Conservation (phyloP, 495 filamentous ascomycete species). For the Thozetella sp. region DNA sequence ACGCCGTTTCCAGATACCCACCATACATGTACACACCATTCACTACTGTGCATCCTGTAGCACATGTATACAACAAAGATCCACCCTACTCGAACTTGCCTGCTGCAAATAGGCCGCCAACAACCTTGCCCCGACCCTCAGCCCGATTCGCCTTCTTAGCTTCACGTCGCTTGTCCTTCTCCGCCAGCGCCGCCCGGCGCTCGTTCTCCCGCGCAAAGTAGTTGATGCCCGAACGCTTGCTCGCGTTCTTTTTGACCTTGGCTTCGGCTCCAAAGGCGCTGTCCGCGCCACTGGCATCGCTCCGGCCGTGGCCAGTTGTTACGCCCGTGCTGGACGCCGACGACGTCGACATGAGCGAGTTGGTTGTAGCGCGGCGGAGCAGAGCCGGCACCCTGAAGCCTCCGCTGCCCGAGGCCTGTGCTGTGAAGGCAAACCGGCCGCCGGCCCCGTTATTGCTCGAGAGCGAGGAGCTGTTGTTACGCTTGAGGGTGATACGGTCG, state of each 20-base stretch:
- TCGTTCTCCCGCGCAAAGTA: constrained; percentile 80
- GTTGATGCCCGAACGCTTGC: constrained; percentile 65
- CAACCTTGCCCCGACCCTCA: constrained; percentile 45
- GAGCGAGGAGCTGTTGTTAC: constrained; percentile 49
- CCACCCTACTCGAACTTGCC: constrained; percentile 50
- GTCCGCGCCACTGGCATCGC: constrained; percentile 32
- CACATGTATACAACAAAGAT: too few species aligned
- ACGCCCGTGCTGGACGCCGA: constrained; percentile 20
- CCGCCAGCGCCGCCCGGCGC: constrained; percentile 57
- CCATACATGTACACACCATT: too few species aligned
- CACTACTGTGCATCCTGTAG: too few species aligned
- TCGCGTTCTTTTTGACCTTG: constrained; percentile 70
- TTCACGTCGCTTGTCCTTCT: constrained; percentile 63
- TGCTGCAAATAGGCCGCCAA: constrained; percentile 53
- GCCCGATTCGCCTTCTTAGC: constrained; percentile 69
- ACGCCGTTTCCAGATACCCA: too few species aligned
- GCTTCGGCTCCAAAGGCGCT: constrained; percentile 39
- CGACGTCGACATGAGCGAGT: constrained; percentile 43
- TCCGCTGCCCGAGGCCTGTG: constrained; percentile 33
- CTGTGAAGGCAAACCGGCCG: constrained; percentile 63
- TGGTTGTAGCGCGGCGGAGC: constrained; percentile 77
- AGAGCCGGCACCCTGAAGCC: constrained; percentile 76
- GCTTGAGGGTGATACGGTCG: constrained; percentile 81
- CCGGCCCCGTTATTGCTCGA: constrained; percentile 34
- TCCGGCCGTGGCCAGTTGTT: constrained; percentile 35